These are phyloP conservation scores for Penicillium sclerotigenum DNA, from an alignment of 2,329 filamentous ascomycete genomes.

Conservation along the genomic window DNA sequence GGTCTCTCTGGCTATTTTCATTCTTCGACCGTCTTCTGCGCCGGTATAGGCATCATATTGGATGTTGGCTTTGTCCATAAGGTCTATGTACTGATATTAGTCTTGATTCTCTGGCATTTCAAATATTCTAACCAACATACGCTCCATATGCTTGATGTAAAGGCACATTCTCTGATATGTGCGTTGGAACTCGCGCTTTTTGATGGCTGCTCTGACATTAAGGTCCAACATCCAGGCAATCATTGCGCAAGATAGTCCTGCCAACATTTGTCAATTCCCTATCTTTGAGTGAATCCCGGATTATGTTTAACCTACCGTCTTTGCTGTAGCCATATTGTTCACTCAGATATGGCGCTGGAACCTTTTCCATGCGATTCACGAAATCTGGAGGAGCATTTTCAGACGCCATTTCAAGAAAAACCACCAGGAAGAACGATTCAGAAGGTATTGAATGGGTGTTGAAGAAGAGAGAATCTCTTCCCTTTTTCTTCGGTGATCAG, in stretches of 20 bases:
- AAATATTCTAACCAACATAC: neutral
- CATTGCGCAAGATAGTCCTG: conserved; percentile 5
- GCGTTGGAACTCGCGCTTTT: conserved; percentile 5
- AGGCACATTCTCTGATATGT: conserved; percentile 3
- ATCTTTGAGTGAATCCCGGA: neutral
- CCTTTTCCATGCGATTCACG: conserved; percentile 3
- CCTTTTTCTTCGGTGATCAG: neutral
- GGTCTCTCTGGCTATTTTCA: neutral
- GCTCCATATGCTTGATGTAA: conserved; percentile 7
- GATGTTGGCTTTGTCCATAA: conserved; percentile 1
- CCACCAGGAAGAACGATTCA: neutral
- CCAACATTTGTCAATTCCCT: neutral
- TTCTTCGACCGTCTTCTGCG: neutral
- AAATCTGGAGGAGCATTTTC: neutral
- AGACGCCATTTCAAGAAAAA: neutral
- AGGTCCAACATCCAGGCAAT: conserved; percentile 9
- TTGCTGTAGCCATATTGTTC: neutral
- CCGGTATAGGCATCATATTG: neutral
- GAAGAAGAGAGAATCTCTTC: neutral
- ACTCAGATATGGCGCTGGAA: conserved; percentile 1
- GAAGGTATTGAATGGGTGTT: neutral
- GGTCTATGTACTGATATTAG: neutral
- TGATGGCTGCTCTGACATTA: conserved; percentile 1
- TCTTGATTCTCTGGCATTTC: neutral
- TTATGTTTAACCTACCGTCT: neutral